These are phyloP conservation scores for Cubamyces sp. DNA, from an alignment of 768 basidiomycete species.

Conservation along the genomic window DNA sequence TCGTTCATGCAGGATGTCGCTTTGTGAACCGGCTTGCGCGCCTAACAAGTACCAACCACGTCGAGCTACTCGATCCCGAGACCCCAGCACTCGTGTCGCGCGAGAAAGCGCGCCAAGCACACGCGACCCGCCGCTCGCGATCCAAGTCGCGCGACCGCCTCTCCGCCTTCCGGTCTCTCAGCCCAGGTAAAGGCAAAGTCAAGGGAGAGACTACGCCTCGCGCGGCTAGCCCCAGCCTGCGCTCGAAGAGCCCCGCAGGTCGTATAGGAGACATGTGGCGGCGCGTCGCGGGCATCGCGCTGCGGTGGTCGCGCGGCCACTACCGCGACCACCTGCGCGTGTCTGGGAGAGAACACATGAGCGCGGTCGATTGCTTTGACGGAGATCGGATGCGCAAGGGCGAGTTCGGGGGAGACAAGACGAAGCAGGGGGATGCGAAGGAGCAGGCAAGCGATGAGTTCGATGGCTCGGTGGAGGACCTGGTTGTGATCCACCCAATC, in stretches of 20 bases:
- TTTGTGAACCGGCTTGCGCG: constrained; percentile 71
- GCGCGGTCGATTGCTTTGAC: constrained; percentile 72
- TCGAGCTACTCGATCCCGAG: constrained; percentile 44
- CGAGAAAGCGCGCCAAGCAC: constrained; percentile 46
- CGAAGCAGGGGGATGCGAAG: constrained; percentile 13
- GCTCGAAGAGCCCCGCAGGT: constrained; percentile 28
- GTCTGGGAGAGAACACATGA: constrained; percentile 75
- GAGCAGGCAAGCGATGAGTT: constrained; percentile 18
- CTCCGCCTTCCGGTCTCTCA: constrained; percentile 12
- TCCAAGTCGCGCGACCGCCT: constrained; percentile 20
- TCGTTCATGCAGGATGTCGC: constrained; percentile 59
- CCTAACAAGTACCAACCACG: constrained; percentile 35
- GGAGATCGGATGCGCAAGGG: constrained; percentile 41
- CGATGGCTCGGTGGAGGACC: constrained; percentile 30
- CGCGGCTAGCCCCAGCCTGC: constrained; percentile 6
- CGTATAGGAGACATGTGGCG: constrained; percentile 50
- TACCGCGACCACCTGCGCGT: constrained; percentile 64
- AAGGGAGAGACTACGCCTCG: constrained; percentile 3
- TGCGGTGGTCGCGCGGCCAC: constrained; percentile 54
- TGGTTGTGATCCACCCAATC: constrained; percentile 37
- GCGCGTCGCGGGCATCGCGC: constrained; percentile 44
- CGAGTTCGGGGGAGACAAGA: constrained; percentile 18
- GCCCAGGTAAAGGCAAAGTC: not conserved
- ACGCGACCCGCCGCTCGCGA: constrained; percentile 17
- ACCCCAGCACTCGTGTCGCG: constrained; percentile 52